Percentiles rank a stretch among this genome's conserved stretches.
Conservation (phyloP, 2,329 filamentous ascomycete species). For the Exserohilum turcica region DNA sequence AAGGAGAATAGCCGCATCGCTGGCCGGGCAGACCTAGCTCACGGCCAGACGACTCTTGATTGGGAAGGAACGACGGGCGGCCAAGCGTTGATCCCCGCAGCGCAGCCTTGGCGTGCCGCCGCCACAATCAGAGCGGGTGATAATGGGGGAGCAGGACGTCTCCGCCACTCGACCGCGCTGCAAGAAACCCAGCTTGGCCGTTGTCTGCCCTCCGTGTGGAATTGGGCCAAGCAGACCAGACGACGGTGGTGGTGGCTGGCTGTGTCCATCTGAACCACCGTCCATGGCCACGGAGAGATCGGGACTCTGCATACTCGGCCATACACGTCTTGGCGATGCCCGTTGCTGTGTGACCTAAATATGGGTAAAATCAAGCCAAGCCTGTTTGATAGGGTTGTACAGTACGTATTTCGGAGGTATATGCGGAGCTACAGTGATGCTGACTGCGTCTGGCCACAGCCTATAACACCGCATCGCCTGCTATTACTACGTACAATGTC, state of each 20-base stretch:
- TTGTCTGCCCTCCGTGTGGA: background rate
- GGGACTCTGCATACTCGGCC: no score
- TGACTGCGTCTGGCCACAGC: background rate
- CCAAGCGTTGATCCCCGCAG: constrained; percentile 21
- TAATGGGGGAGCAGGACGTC: constrained; percentile 1
- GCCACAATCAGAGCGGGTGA: constrained; percentile 20
- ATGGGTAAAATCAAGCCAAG: background rate
- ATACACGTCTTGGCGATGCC: background rate
- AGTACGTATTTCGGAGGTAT: no score
- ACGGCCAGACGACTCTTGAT: constrained; percentile 23
- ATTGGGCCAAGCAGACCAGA: background rate
- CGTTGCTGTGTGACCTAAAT: background rate
- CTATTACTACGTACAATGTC: no score
- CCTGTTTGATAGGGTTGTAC: background rate
- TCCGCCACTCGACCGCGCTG: constrained; percentile 3
- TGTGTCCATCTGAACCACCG: background rate
- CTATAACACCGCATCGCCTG: background rate
- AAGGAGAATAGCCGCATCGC: constrained; percentile 26
- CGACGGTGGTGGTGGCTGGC: background rate
- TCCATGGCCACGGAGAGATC: background rate
- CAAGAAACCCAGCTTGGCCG: background rate
- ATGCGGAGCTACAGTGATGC: background rate
- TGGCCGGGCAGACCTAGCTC: constrained; percentile 21
- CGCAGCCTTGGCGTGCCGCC: constrained; percentile 20
- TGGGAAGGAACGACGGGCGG: constrained; percentile 34